phyloP scores from a whole-genome alignment of 768 basidiomycete species.

The Pleurotus citrinopileatus region DNA sequence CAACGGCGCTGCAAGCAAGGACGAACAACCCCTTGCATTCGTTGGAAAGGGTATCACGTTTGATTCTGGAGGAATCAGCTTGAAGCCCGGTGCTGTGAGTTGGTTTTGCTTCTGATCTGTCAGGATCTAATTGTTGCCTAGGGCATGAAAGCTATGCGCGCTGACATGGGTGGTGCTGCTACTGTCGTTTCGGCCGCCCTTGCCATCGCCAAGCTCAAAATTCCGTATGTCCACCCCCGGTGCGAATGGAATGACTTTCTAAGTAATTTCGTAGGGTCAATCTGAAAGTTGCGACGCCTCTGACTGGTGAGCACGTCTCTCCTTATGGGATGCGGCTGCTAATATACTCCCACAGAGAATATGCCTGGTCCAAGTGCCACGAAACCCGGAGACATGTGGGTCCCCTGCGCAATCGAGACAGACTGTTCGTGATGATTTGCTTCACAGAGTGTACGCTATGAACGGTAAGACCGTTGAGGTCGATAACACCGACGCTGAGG shows the following conservation, averaged over 20 bases:
- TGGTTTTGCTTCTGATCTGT: not conserved
- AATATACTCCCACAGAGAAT: constrained; percentile 52
- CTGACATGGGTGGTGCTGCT: constrained; percentile 89
- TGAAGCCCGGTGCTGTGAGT: constrained; percentile 72
- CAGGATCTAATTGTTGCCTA: constrained; percentile 20
- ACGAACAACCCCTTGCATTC: constrained; percentile 63
- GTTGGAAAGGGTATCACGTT: constrained; percentile 93
- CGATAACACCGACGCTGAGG: constrained; percentile 87
- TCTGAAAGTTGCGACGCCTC: constrained; percentile 66
- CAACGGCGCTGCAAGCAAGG: constrained; percentile 60
- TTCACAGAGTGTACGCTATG: constrained; percentile 82
- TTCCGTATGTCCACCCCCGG: constrained; percentile 55
- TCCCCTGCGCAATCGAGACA: constrained; percentile 4
- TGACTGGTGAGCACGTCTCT: constrained; percentile 33
- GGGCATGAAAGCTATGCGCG: constrained; percentile 85
- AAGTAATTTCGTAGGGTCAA: constrained; percentile 52
- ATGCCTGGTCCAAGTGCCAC: constrained; percentile 73
- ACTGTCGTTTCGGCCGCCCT: constrained; percentile 68
- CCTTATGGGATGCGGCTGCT: not conserved
- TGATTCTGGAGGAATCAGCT: constrained; percentile 83
- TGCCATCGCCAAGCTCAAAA: constrained; percentile 75
- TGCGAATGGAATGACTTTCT: not conserved
- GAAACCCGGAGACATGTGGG: constrained; percentile 85
- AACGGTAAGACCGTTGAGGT: constrained; percentile 86
- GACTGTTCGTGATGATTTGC: not conserved